These are phyloP conservation scores for Alternaria gansuensis DNA, from an alignment of 2,329 filamentous ascomycete species.

Conservation along the genomic window DNA sequence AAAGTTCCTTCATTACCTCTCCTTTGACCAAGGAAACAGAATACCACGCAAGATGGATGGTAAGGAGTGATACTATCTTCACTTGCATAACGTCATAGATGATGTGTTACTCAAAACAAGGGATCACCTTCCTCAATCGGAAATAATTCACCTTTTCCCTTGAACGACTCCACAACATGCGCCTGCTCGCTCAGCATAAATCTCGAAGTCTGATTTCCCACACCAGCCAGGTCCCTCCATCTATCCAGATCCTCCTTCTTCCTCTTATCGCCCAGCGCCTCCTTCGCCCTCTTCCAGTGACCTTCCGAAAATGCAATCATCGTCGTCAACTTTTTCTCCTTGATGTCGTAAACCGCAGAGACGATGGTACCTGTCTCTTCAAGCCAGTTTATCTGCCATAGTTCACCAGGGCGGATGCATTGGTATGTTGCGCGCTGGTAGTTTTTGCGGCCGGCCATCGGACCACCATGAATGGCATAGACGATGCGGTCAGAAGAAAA, in stretches of 20 bases:
- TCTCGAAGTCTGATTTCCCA: constrained; percentile 62
- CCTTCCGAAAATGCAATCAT: constrained; percentile 64
- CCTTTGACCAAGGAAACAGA: neutral
- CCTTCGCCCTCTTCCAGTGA: constrained; percentile 63
- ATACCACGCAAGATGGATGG: neutral
- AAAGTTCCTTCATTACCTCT: neutral
- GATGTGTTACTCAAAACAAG: constrained; percentile 20
- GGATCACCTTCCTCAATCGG: constrained; percentile 52
- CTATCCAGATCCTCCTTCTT: constrained; percentile 61
- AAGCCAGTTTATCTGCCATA: constrained; percentile 70
- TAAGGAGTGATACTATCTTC: neutral
- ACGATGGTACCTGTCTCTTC: constrained; percentile 68
- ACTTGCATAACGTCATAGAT: neutral
- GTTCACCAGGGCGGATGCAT: constrained; percentile 65
- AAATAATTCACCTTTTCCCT: constrained; percentile 59
- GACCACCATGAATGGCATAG: constrained; percentile 68
- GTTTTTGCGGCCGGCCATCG: constrained; percentile 60
- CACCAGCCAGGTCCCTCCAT: constrained; percentile 61
- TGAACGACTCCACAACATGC: constrained; percentile 60
- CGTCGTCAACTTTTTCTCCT: constrained; percentile 60
- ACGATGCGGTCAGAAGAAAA: constrained; percentile 63
- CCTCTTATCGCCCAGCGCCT: constrained; percentile 66
- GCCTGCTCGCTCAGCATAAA: constrained; percentile 65
- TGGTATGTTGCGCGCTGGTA: constrained; percentile 66
- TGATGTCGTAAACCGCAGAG: constrained; percentile 66